Conservation (phyloP, 495 filamentous ascomycete species). For the Cudoniella acicularis region DNA sequence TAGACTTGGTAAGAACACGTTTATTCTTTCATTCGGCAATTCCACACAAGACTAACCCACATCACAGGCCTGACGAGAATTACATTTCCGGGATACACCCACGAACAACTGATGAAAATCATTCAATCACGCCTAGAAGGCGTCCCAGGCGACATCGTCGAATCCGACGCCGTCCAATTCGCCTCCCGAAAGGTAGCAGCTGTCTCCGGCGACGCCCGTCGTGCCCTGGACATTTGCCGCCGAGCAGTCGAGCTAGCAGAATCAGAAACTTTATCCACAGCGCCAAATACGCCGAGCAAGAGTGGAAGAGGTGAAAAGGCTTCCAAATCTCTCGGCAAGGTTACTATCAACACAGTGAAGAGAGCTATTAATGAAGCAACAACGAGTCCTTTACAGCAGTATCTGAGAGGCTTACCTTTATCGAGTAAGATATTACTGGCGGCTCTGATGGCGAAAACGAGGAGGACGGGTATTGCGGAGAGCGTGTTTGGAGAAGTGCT, state of each 20-base stretch:
- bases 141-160: conserved; percentile 85
- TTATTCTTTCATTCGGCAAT: conserved; percentile 1
- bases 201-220: conserved; percentile 88
- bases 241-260: conserved; percentile 96
- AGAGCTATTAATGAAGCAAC: conserved; percentile 94
- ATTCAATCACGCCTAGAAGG: conserved; percentile 84
- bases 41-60: conserved; percentile 1
- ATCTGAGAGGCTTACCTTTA: conserved; percentile 75
- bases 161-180: conserved; percentile 92
- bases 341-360: conserved; percentile 91
- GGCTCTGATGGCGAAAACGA: conserved; percentile 71
- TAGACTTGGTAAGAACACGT: conserved; percentile 55
- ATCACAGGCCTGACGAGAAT: conserved; percentile 69
- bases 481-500: conserved; percentile 86
- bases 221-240: conserved; percentile 92
- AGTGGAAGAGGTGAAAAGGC: conserved; percentile 25
- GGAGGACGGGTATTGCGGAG: conserved; percentile 80
- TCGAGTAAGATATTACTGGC: conserved; percentile 80
- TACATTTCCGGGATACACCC: conserved; percentile 95
- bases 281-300: conserved; percentile 25
- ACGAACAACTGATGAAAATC: conserved; percentile 97
- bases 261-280: conserved; percentile 44
- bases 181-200: conserved; percentile 95
- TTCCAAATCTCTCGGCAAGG: conserved; percentile 42
- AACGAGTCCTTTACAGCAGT: conserved; percentile 84